A percentile compares a stretch with the other conserved stretches of the same genome.
Conservation (phyloP, 768 basidiomycete species). For the Lepiota brunneoincarnata region DNA sequence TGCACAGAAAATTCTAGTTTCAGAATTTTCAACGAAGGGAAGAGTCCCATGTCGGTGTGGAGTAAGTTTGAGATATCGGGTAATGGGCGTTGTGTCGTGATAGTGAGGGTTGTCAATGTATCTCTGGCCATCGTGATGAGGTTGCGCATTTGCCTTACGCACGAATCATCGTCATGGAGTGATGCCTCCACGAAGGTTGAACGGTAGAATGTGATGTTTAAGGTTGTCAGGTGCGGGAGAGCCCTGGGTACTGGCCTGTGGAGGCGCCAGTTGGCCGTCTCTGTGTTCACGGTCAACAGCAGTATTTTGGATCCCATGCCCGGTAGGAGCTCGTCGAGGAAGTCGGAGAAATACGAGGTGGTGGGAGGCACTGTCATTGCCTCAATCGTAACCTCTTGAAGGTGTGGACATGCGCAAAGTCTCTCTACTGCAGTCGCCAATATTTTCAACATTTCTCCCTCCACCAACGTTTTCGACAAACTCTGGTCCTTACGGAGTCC, state of each 20-base stretch:
- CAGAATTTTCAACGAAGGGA: constrained; percentile 7
- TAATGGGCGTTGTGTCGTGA: background rate
- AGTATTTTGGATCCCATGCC: background rate
- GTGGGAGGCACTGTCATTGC: constrained; percentile 21
- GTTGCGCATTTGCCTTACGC: too few species aligned
- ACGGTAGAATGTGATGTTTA: too few species aligned
- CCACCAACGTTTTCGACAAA: background rate
- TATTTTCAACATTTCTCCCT: constrained; percentile 6
- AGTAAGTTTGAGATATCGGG: constrained; percentile 1
- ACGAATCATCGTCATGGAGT: too few species aligned
- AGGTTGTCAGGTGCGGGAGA: too few species aligned
- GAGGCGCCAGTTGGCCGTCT: too few species aligned
- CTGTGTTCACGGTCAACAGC: too few species aligned
- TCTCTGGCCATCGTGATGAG: background rate
- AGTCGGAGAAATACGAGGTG: constrained; percentile 19
- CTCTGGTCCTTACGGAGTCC: background rate
- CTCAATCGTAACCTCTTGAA: constrained; percentile 22
- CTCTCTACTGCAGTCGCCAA: constrained; percentile 13
- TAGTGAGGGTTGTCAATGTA: background rate
- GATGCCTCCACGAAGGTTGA: too few species aligned
- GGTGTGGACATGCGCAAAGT: constrained; percentile 16
- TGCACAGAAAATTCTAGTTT: constrained; percentile 4
- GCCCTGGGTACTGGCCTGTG: too few species aligned
- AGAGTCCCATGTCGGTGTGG: constrained; percentile 4
- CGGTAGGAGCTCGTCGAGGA: background rate